These are phyloP conservation scores for Tagetes erecta DNA, from an alignment of 129 eudicot genomes.

Conservation along the genomic window DNA sequence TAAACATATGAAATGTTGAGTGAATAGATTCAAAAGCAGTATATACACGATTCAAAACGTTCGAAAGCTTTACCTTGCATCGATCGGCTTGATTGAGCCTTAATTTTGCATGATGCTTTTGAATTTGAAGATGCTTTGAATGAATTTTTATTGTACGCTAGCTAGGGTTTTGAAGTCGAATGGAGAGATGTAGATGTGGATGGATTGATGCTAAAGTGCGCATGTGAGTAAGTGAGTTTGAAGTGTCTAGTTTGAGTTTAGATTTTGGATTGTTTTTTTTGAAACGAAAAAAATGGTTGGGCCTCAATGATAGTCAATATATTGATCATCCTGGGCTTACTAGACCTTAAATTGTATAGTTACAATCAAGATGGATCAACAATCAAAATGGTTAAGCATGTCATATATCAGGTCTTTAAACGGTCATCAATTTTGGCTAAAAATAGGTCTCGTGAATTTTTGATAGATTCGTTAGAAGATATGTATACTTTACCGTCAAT, in stretches of 20 bases:
- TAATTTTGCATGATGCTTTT: constrained; percentile 16
- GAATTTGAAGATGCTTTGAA: not conserved
- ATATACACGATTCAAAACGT: not conserved
- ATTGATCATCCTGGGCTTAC: no score
- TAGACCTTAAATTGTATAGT: no score
- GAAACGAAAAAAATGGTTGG: no score
- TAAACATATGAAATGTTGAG: not conserved
- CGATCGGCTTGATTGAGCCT: constrained; percentile 15
- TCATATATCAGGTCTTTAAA: no score
- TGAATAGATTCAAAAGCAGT: not conserved
- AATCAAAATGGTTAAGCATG: no score
- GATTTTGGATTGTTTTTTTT: not conserved
- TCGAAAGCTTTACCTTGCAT: constrained; percentile 13
- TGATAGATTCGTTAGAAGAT: no score
- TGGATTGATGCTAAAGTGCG: not conserved
- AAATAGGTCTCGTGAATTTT: no score
- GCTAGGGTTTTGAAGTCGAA: constrained; percentile 24
- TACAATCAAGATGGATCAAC: no score
- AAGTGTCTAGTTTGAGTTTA: not conserved
- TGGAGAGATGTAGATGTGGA: not conserved
- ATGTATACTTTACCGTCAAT: no score
- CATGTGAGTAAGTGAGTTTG: not conserved
- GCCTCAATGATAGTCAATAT: no score
- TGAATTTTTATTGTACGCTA: constrained; percentile 4
- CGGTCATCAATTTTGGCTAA: no score